Conservation (phyloP, 495 filamentous ascomycete species). For the Penicillium ucsense region DNA sequence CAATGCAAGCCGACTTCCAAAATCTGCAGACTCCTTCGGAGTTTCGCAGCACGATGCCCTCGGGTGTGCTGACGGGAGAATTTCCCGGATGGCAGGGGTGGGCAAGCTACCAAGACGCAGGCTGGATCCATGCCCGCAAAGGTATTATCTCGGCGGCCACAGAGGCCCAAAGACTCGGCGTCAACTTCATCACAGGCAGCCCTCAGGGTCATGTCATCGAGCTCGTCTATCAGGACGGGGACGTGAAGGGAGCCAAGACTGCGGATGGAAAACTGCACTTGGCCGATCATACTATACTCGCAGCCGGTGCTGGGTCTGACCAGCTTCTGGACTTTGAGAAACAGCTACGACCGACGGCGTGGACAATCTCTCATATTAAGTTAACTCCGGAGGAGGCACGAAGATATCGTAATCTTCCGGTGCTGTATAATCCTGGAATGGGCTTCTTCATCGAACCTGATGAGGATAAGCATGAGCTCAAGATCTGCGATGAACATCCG, state of each 20-base stretch:
- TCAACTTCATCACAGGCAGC: conserved; percentile 31
- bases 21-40: conserved; percentile 27
- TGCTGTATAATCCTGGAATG: conserved; percentile 41
- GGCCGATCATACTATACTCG: conserved; percentile 34
- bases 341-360: conserved; percentile 43
- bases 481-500: conserved; percentile 48
- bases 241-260: conserved; percentile 29
- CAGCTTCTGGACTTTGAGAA: conserved; percentile 40
- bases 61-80: conserved; percentile 38
- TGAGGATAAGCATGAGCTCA: conserved; percentile 39
- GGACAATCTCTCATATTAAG: conserved; percentile 42
- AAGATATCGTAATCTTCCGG: conserved; percentile 35
- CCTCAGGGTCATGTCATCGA: conserved; percentile 25
- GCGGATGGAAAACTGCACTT: conserved; percentile 22
- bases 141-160: conserved; percentile 34
- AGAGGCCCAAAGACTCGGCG: conserved; percentile 37
- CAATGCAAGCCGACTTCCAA: conserved; percentile 15
- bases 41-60: conserved; percentile 42
- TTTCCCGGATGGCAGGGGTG: conserved; percentile 44
- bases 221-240: conserved; percentile 22
- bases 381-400: conserved; percentile 36
- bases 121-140: conserved; percentile 42
- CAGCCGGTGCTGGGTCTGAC: conserved; percentile 39
- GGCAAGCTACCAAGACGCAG: conserved; percentile 30
- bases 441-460: conserved; percentile 51